Evolutionary conservation across 2,329 filamentous ascomycete species (phyloP), one percentile per base, ranked within the genome.

Genomic region (Venturia aucupariae): DNA sequence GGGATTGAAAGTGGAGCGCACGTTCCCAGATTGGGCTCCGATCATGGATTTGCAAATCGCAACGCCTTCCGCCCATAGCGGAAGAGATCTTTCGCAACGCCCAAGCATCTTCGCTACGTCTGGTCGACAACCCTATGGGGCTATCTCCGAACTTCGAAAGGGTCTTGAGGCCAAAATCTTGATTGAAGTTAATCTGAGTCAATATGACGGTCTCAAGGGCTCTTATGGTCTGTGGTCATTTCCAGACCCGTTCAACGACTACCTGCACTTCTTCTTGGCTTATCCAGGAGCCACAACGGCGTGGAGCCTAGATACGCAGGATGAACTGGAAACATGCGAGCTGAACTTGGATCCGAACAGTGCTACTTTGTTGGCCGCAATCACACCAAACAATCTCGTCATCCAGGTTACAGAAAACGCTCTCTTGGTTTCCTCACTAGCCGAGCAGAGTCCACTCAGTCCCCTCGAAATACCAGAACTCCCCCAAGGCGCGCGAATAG

Each of bases 11-110:
- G 35, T 39, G 1, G 42, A 38, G 30, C 30, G 41, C 48, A 60
- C 55, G 4, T 84, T 96, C 63, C 82, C 83, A 22, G 86, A 86
- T 66, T 87, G 81, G 79, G 77, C 80, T 0, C 81, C 84, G 4
- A 75, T 82, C 59, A 78, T 80, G 48, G 80, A 86, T 68, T 70
- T 78, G 65, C 68, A 75, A 22, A 68, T 76, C 35, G 70, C 73
- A n/a, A 66, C 69, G 24, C 64, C 68, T 67, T 66, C 69, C 41
- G 71, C 66, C 66, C 64, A 70, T 66, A 66, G 67, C 54, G 63
- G 62, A 8, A 66, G 68, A 13, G 61, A 68, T n/a, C 70, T 71
- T 64, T 66, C 69, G 66, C 68, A 32, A 65, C 70, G 51, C 69
- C 71, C 10, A 67, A 68, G 27, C 67, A 68, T 22, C 64, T 74